These are phyloP conservation scores for Kuraishia molischiana DNA, from an alignment of 805 yeast species.

Conservation along the genomic window DNA sequence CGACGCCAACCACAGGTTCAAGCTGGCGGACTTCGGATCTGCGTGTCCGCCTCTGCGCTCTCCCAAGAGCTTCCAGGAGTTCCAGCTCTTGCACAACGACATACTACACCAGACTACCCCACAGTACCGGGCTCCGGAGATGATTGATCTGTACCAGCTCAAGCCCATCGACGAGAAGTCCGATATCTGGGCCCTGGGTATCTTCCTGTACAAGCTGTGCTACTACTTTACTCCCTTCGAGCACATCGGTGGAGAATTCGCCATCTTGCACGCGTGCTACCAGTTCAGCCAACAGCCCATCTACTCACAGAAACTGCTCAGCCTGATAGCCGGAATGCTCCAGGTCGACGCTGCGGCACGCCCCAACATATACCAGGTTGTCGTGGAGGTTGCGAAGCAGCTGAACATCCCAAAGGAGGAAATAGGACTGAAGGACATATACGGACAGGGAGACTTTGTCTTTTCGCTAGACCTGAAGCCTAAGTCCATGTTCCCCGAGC, in stretches of 20 bases:
- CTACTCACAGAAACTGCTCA: constrained; percentile 63
- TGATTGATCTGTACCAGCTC: constrained; percentile 81
- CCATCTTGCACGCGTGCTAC: constrained; percentile 76
- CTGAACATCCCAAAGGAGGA: constrained; percentile 34
- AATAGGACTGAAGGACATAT: constrained; percentile 30
- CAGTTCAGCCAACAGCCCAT: constrained; percentile 63
- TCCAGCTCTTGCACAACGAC: constrained; percentile 72
- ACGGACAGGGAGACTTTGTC: constrained; percentile 21
- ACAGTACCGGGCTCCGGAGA: constrained; percentile 92
- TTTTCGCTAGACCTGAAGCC: constrained; percentile 8
- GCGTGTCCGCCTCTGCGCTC: constrained; percentile 63
- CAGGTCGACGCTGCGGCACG: constrained; percentile 75
- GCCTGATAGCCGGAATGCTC: constrained; percentile 67
- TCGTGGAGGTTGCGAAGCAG: constrained; percentile 52
- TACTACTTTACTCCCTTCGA: constrained; percentile 95
- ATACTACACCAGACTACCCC: constrained; percentile 89
- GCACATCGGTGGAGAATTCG: constrained; percentile 67
- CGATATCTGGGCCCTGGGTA: constrained; percentile 96
- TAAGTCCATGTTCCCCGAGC: constrained; percentile 28
- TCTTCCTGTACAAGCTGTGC: constrained; percentile 81
- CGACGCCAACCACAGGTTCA: constrained; percentile 58
- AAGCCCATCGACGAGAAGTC: constrained; percentile 84
- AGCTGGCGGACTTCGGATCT: constrained; percentile 91
- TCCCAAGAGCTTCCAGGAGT: constrained; percentile 67
- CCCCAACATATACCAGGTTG: constrained; percentile 81